A percentile compares a stretch with the other conserved stretches of the same genome.
These are phyloP conservation scores for Lepiota venenata DNA, from an alignment of 768 basidiomycete species.

Conservation along the genomic window DNA sequence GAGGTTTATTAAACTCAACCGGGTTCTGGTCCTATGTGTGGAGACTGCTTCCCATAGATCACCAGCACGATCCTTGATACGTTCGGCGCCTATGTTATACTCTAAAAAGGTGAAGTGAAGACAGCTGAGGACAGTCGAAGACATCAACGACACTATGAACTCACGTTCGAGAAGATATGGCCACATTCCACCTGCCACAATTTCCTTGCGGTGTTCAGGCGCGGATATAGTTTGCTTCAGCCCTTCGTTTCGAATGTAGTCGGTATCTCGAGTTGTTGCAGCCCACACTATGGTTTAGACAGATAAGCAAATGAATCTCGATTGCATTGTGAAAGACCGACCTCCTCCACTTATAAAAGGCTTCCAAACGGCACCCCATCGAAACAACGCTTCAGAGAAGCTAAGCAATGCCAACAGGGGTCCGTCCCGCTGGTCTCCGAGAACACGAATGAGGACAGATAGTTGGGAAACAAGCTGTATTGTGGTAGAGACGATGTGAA, in stretches of 20 bases:
- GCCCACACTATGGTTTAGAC: slow-evolving; percentile 52
- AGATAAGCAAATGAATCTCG: not conserved
- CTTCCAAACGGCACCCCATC: slow-evolving; percentile 28
- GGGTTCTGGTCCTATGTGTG: slow-evolving; percentile 19
- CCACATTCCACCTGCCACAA: slow-evolving; percentile 64
- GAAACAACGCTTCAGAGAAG: slow-evolving; percentile 48
- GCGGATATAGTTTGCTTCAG: slow-evolving; percentile 55
- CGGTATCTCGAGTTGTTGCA: slow-evolving; percentile 60
- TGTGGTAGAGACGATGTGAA: slow-evolving; percentile 40
- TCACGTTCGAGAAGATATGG: slow-evolving; percentile 51
- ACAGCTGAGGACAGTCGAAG: no score
- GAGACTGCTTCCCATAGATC: slow-evolving; percentile 35
- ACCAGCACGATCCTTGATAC: slow-evolving; percentile 32
- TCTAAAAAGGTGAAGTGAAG: slow-evolving; percentile 17
- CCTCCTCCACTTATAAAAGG: slow-evolving; percentile 24
- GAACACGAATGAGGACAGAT: slow-evolving; percentile 53
- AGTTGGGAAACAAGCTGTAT: slow-evolving; percentile 57
- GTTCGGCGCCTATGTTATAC: slow-evolving; percentile 29
- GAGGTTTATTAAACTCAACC: slow-evolving; percentile 31
- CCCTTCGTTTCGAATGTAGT: slow-evolving; percentile 64
- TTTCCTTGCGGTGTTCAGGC: slow-evolving; percentile 61
- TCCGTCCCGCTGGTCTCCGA: slow-evolving; percentile 65
- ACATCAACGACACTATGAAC: slow-evolving; percentile 14
- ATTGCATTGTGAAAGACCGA: slow-evolving; percentile 14
- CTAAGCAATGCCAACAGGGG: slow-evolving; percentile 53